Conservation (phyloP, 2,329 filamentous ascomycete genomes). For the Fusarium pseudocircinatum region DNA sequence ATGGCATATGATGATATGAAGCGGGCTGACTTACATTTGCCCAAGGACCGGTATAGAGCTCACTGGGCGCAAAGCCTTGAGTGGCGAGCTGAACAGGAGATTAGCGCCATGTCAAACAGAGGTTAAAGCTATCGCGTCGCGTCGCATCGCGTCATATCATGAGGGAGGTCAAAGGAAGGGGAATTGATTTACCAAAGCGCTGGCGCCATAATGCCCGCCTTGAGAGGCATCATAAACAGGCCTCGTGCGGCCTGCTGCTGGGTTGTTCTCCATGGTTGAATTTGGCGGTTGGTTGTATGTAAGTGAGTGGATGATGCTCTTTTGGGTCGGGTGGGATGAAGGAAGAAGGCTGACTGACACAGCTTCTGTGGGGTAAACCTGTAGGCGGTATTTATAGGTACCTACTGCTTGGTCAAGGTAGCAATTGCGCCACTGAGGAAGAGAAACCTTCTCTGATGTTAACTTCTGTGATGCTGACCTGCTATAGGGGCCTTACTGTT, state of each 20-base stretch:
- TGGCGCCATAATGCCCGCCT: slow-evolving; percentile 74
- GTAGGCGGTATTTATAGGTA: no score
- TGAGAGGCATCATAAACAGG: slow-evolving; percentile 78
- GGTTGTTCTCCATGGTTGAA: background rate
- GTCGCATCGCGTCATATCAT: background rate
- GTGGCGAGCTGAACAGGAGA: slow-evolving; percentile 73
- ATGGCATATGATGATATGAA: background rate
- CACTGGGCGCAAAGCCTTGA: slow-evolving; percentile 88
- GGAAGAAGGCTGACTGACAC: no score
- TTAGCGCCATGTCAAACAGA: slow-evolving; percentile 11
- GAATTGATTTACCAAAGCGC: background rate
- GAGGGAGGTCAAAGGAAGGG: background rate
- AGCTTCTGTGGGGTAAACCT: no score
- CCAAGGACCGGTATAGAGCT: slow-evolving; percentile 94
- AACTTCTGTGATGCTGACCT: no score
- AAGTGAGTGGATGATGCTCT: no score
- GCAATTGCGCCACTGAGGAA: no score
- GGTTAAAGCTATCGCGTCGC: background rate
- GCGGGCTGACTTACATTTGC: slow-evolving; percentile 76
- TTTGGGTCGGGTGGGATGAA: no score
- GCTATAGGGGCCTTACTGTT: no score
- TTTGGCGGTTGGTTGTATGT: background rate
- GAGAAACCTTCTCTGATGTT: no score
- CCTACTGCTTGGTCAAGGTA: no score
- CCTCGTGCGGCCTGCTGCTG: slow-evolving; percentile 65